A percentile compares a stretch with the other conserved stretches of the same genome.
phyloP scores from a whole-genome alignment of 2,329 filamentous ascomycete genomes.

The Fusarium marasasianum region DNA sequence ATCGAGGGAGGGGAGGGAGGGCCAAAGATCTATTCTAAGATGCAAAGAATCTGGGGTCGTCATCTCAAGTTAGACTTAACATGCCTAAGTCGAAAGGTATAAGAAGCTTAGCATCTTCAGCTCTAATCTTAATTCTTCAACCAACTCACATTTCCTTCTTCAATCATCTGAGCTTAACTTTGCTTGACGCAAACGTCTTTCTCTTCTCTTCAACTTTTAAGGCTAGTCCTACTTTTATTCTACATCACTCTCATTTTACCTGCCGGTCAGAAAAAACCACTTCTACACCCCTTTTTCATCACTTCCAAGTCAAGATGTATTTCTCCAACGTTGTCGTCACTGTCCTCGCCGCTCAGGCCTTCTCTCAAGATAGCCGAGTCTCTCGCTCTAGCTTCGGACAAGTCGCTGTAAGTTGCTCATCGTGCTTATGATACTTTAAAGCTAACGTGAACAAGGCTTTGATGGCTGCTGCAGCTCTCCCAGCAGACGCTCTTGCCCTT shows the following conservation, averaged over 20 bases:
- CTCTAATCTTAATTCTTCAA: neutral
- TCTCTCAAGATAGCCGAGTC: neutral
- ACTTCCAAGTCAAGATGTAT: constrained; percentile 9
- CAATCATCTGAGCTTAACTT: constrained; percentile 7
- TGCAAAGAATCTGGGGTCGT: neutral
- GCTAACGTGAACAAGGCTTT: neutral
- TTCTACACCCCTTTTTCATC: neutral
- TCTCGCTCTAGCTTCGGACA: neutral
- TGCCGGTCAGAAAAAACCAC: constrained; percentile 15
- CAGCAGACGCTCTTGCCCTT: constrained; percentile 18
- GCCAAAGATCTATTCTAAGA: neutral
- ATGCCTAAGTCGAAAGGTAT: neutral
- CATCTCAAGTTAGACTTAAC: neutral
- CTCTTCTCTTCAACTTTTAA: neutral
- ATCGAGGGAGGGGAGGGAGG: neutral
- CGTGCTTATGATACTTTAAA: fast-evolving
- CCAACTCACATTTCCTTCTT: constrained; percentile 1
- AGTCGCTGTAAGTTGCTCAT: neutral
- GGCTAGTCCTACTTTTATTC: constrained; percentile 11
- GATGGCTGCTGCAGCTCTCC: constrained; percentile 22
- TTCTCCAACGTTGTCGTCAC: constrained; percentile 22
- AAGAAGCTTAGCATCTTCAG: neutral
- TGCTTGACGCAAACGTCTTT: constrained; percentile 19
- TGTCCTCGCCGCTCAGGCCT: constrained; percentile 17
- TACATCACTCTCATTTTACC: constrained; percentile 1